Conservation (phyloP, 1,284 basidiomycete species). For the Leccinum pachyderme region DNA sequence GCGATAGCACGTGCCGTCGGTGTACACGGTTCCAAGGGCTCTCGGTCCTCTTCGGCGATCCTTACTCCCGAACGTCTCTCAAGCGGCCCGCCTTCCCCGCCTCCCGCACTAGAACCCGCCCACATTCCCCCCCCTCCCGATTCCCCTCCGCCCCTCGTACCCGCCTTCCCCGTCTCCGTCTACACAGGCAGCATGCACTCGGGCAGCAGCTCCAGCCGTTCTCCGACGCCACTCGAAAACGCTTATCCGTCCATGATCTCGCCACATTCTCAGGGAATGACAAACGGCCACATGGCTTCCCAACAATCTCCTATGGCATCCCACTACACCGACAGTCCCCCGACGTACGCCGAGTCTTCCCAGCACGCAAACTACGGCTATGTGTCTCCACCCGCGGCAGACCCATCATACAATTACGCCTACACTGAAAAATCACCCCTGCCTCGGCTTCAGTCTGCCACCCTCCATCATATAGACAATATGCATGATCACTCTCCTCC, state of each 20-base stretch:
- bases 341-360: slow-evolving; percentile 46
- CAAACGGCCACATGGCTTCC: slow-evolving; percentile 27
- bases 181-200: slow-evolving; percentile 41
- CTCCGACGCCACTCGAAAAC: slow-evolving; percentile 42
- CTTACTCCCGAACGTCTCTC: slow-evolving; percentile 24
- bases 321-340: slow-evolving; percentile 33
- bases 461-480: slow-evolving; percentile 26
- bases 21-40: slow-evolving; percentile 23
- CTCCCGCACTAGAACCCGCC: slow-evolving; percentile 48
- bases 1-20: slow-evolving; percentile 46
- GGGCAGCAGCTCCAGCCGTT: slow-evolving; percentile 38
- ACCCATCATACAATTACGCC: slow-evolving; percentile 30
- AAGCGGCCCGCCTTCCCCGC: slow-evolving; percentile 38
- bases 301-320: slow-evolving; percentile 34
- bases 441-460: slow-evolving; percentile 28
- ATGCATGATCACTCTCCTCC: slow-evolving; percentile 33
- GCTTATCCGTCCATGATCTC: slow-evolving; percentile 36
- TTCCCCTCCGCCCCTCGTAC: slow-evolving; percentile 44
- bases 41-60: slow-evolving; percentile 22
- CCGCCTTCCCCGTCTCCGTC: slow-evolving; percentile 35
- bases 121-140: slow-evolving; percentile 34
- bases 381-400: slow-evolving; percentile 33
- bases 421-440: slow-evolving; percentile 32
- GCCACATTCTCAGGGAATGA: slow-evolving; percentile 30
- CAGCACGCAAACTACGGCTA: slow-evolving; percentile 43